phyloP scores from a whole-genome alignment of 805 yeast genomes.

The Suhomyces kilbournensis region DNA sequence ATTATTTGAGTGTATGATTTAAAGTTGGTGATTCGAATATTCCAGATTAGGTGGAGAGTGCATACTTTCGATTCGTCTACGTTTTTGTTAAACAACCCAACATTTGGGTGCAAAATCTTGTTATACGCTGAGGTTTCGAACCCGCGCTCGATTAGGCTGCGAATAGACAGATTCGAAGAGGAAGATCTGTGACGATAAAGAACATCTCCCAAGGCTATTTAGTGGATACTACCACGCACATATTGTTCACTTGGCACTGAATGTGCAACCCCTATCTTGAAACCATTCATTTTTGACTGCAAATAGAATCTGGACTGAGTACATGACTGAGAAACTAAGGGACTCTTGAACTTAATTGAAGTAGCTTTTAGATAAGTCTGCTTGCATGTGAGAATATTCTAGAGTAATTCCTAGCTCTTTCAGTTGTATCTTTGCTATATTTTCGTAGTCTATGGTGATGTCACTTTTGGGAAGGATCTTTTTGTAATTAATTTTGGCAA shows the following conservation, averaged over 20 bases:
- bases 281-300: no score
- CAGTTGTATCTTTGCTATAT: constrained; percentile 73
- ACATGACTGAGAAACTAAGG: constrained; percentile 62
- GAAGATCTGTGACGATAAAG: neutral
- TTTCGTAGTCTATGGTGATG: constrained; percentile 51
- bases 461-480: constrained; percentile 39
- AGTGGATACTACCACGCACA: no score
- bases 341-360: constrained; percentile 68
- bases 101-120: neutral
- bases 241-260: no score
- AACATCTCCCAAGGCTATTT: no score
- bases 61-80: neutral
- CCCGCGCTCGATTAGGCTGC: neutral
- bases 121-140: neutral
- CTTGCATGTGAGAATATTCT: constrained; percentile 50
- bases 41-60: no score
- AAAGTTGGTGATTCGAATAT: neutral
- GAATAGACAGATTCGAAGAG: neutral
- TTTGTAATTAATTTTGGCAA: constrained; percentile 28
- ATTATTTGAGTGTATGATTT: neutral
- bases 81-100: neutral
- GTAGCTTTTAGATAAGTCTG: constrained; percentile 19
- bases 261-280: no score
- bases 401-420: constrained; percentile 59
- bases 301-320: constrained; percentile 43